Evolutionary conservation across 2,329 filamentous ascomycete genomes (phyloP), one percentile per base, ranked within the genome.

Genomic region (Claviceps capensis): DNA sequence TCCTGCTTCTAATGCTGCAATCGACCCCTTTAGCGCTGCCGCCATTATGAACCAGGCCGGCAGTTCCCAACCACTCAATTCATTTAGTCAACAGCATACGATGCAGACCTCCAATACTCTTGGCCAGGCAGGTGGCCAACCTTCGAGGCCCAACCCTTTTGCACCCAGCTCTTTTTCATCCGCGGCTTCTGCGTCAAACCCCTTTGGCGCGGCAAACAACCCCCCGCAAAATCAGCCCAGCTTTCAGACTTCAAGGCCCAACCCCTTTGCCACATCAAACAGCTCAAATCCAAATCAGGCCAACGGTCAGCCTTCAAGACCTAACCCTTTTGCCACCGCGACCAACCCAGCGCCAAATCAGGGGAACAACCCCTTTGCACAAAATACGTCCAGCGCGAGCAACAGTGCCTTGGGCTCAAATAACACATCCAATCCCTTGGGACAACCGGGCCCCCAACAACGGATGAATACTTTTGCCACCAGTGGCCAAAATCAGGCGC

Each of bases 11-110:
- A 36, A 47, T 38, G 19, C 44, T 26, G 17, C 37, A n/a, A 46
- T 59, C 36, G 67, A 61, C 41, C 64, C 65, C 0, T 67, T 67
- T 50, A 63, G 57, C 42, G 54, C 60, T 5, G 47, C 41, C 19
- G 13, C 50, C 16, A 13, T 34, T 2, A 34, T 34, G 30, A 19
- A 38, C 4, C 45, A 48, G 17, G 48, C 14, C 22, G 23, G 30
- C 16, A 19, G 38, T 6, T 47, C 14, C 26, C 47, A 49, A n/a
- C 22, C 17, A 17, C 43, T 59, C 30, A 67, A 60, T 44, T 52
- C 57, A 50, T 60, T 54, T 51, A 48, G 19, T 19, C 55, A 40
- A 48, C 48, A 47, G 42, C 46, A 56, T 7, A 19, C 16, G 7
- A 34, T 23, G 16, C 48, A 37, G 6, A 44, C 36, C 14, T 17